These are phyloP conservation scores for Polygonum maritimum DNA, from an alignment of 148 eudicot genomes.

Conservation along the genomic window DNA sequence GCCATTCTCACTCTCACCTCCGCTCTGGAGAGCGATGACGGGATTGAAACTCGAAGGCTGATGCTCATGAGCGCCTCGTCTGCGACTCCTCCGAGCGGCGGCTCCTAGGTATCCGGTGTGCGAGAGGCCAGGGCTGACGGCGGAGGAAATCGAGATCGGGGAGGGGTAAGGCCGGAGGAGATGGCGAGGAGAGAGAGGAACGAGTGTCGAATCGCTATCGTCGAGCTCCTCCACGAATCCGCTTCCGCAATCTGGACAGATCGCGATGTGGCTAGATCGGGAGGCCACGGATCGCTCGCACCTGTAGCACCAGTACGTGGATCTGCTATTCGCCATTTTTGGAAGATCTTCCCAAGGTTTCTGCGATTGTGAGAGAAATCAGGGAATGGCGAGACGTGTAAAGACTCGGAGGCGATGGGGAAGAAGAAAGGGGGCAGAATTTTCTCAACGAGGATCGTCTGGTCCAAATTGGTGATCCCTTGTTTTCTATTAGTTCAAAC, in stretches of 20 bases:
- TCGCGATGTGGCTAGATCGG: constrained; percentile 17
- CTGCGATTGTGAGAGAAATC: constrained; percentile 6
- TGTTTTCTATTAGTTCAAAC: no score
- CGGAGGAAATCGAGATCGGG: constrained; percentile 1
- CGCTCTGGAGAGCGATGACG: constrained; percentile 27
- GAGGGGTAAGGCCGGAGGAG: constrained; percentile 6
- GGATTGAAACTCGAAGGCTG: constrained; percentile 25
- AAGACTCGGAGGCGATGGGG: background rate
- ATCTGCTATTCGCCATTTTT: constrained; percentile 12
- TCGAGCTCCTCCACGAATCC: constrained; percentile 35
- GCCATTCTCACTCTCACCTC: background rate
- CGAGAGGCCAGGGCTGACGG: background rate
- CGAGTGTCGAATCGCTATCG: constrained; percentile 8
- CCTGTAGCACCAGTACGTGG: constrained; percentile 38
- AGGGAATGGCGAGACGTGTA: background rate
- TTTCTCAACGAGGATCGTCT: no score
- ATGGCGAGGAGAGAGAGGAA: constrained; percentile 19
- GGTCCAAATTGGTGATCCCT: no score
- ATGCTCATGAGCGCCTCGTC: constrained; percentile 5
- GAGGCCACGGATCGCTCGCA: constrained; percentile 33
- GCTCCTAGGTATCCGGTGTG: background rate
- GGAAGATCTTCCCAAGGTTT: background rate
- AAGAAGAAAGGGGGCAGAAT: no score
- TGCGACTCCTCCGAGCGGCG: constrained; percentile 7
- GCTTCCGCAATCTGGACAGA: constrained; percentile 34